A percentile compares a stretch with the other conserved stretches of the same genome.
Conservation (phyloP, 805 yeast genomes). For the Pichia eremophila region DNA sequence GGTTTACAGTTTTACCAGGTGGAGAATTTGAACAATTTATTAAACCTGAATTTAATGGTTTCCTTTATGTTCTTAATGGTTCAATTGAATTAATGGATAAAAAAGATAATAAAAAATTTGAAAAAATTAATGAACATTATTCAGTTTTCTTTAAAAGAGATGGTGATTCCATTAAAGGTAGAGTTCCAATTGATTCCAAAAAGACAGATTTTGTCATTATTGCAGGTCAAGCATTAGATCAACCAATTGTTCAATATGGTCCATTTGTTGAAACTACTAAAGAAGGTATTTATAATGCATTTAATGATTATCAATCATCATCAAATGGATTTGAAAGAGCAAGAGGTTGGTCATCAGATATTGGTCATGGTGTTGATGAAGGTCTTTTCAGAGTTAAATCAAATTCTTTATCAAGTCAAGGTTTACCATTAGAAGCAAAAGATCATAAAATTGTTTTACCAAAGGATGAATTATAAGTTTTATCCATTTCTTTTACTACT, state of each 20-base stretch:
- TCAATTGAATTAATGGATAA: conserved; percentile 33
- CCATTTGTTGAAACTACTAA: conserved; percentile 77
- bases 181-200: conserved; percentile 35
- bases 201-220: conserved; percentile 59
- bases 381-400: conserved; percentile 20
- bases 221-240: conserved; percentile 68
- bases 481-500: too few species aligned
- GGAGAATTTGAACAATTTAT: conserved; percentile 53
- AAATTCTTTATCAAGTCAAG: conserved; percentile 6
- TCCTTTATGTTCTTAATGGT: conserved; percentile 62
- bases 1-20: conserved; percentile 55
- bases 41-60: conserved; percentile 54
- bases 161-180: conserved; percentile 54
- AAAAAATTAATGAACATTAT: conserved; percentile 35
- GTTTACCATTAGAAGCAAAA: conserved; percentile 4
- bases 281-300: conserved; percentile 59
- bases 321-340: conserved; percentile 64
- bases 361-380: conserved; percentile 26
- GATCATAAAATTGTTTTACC: conserved; percentile 4
- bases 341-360: conserved; percentile 44
- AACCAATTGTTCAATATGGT: conserved; percentile 76
- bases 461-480: conserved; percentile 18
- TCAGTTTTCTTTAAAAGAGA: conserved; percentile 59
- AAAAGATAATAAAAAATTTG: conserved; percentile 16
- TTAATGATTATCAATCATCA: conserved; percentile 60